Base-by-base conservation (phyloP, 306 rosid species). In the Trifolium repens region DNA sequence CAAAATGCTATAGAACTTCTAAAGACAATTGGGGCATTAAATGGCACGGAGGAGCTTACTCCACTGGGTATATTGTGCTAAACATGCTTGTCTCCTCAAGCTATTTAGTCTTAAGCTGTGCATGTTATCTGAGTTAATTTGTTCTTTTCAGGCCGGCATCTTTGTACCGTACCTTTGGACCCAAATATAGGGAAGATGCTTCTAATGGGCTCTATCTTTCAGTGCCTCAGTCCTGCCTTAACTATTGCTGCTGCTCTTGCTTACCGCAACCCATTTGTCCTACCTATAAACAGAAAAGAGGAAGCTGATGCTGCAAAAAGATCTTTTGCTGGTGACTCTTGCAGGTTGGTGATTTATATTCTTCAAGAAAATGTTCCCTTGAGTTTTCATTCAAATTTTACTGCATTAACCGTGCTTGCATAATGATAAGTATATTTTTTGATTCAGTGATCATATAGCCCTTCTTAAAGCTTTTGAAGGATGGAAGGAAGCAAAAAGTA, bases 151-250 rank as follows among this genome's bases (percentile, higher is more conserved):
- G 98, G 98, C 76, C 85, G 78, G 75, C 98, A 91, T 84, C 97
- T 94, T 84, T 87, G 91, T 85, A 85, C 88, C 67, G 81, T 94
- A 74, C 98, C 98, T n/a, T 77, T 94, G 97, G 97, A 94, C 79
- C 98, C 98, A 82, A 91, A 94, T 83, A 94, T 94, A 22, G 98
- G 97, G 79, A 94, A 94, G 86, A 94, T 94, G 98, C 97, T 94
- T 78, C 88, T 94, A 52, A 88, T 94, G 97, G 98, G 98, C 39
- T 94, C 97, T 81, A 88, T 94, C 66, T 94, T 94, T 86, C 98
- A 94, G 70, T 94, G 98, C 89, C 92, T 94, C 57, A 87, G 85
- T 83, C 98, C 98, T 73, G 94, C 96, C 78, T 80, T 94, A 81
- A 91, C 90, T 76, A 94, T 94, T 78, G 98, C 98, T 72, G 91